Conservation (phyloP, 257 asterid genomes). For the Paraleonurus japonicus region DNA sequence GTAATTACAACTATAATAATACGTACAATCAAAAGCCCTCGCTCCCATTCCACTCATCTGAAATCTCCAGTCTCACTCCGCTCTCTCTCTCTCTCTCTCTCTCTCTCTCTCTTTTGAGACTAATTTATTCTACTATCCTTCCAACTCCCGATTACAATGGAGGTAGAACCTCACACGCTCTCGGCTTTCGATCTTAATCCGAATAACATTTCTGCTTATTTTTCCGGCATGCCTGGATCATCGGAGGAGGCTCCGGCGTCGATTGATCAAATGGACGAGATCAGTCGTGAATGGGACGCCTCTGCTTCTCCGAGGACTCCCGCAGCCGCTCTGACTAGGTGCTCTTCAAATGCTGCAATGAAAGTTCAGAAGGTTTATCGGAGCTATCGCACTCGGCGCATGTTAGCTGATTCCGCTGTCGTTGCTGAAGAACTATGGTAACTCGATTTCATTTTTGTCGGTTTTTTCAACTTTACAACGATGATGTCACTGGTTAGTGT, state of each 20-base stretch:
- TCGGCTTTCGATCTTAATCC: slow-evolving; percentile 42
- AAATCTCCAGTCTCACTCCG: background rate
- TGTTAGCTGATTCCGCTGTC: slow-evolving; percentile 95
- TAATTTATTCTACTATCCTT: background rate
- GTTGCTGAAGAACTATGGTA: slow-evolving; percentile 94
- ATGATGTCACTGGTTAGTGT: slow-evolving; percentile 8
- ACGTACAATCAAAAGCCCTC: slow-evolving; percentile 24
- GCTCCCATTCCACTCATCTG: background rate
- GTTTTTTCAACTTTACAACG: background rate
- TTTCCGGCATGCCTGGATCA: slow-evolving; percentile 30
- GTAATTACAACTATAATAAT: slow-evolving; percentile 8
- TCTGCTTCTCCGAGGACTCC: slow-evolving; percentile 26
- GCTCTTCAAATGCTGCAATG: slow-evolving; percentile 63
- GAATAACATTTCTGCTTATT: slow-evolving; percentile 24
- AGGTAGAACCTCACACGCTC: slow-evolving; percentile 51
- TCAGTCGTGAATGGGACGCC: slow-evolving; percentile 25
- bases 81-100: background rate
- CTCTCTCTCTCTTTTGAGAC: no score
- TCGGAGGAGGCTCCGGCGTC: slow-evolving; percentile 20
- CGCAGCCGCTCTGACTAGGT: slow-evolving; percentile 24
- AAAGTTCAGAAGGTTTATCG: slow-evolving; percentile 84
- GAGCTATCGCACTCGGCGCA: slow-evolving; percentile 90
- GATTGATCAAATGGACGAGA: slow-evolving; percentile 27
- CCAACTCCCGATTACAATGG: slow-evolving; percentile 34
- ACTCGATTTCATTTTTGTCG: background rate